Evolutionary conservation across 2,329 filamentous ascomycete species (phyloP), one percentile per base, ranked within the genome.

Genomic region (Didymella segeticola): DNA sequence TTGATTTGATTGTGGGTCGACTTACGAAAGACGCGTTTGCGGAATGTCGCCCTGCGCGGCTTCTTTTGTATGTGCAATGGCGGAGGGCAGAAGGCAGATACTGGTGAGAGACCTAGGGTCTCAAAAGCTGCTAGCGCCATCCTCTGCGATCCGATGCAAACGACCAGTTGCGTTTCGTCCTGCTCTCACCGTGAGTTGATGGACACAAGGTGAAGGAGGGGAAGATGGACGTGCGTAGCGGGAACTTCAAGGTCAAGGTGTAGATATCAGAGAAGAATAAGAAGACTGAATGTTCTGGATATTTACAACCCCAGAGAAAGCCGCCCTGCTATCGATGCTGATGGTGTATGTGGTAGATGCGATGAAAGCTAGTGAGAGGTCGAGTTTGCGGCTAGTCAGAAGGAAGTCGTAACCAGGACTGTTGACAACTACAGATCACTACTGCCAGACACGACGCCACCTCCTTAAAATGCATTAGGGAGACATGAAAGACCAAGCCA

Each of bases 31-130:
- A 66, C 53, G n/a, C 54, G 62, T 12, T 57, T 61, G 34, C 64
- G 64, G 43, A 70, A 66, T n/a, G 62, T 67, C 33, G 64, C 52
- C 42, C 57, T 62, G 30, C 66, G 69, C 23, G 63, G 39, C 30
- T 64, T 70, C 43, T 71, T 71, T 22, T 67, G 59, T 39, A 72
- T 67, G 26, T 64, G 61, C 17, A 73, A 67, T 5, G 70, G 69
- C 38, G 58, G 53, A 37, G 70, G 70, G 25, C 50, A 68, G 37
- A 68, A 65, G 27, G 52, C 39, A 12, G 51, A 22, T 8, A 52
- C 47, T 43, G 54, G 61, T 4, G 63, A 49, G 25, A 63, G 54
- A 11, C 58, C 43, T 25, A 56, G 25, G 23, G 33, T 42, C 34
- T 52, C 42, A 15, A 42, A 14, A 41, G 39, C 43, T 52, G 57